These are phyloP conservation scores for Geosmithia flava DNA, from an alignment of 2,329 filamentous ascomycete genomes.

Conservation along the genomic window DNA sequence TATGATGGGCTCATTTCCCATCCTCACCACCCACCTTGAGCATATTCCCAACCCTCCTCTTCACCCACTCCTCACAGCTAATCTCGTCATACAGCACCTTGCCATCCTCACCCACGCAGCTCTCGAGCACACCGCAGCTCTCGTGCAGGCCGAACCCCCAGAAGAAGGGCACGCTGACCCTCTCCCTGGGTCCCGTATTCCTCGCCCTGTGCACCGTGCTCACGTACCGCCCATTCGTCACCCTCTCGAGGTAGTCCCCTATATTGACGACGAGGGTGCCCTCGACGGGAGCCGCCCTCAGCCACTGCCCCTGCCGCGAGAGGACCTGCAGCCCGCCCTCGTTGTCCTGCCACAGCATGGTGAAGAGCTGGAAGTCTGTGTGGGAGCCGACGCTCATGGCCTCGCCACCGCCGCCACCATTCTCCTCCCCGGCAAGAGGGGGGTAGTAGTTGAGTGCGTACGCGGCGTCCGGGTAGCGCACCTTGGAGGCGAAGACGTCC, in stretches of 20 bases:
- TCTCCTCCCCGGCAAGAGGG: slow-evolving; percentile 6
- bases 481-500: slow-evolving; percentile 39
- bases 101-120: slow-evolving; percentile 19
- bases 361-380: slow-evolving; percentile 41
- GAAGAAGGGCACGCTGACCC: slow-evolving; percentile 8
- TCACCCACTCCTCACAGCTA: slow-evolving; percentile 24
- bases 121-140: slow-evolving; percentile 25
- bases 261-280: slow-evolving; percentile 38
- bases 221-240: slow-evolving; percentile 35
- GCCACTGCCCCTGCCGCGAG: slow-evolving; percentile 24
- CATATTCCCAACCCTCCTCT: slow-evolving; percentile 19
- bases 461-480: slow-evolving; percentile 34
- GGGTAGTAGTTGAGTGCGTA: slow-evolving; percentile 28
- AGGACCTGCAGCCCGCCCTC: slow-evolving; percentile 30
- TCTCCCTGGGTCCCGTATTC: slow-evolving; percentile 22
- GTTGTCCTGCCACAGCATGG: slow-evolving; percentile 30
- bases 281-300: slow-evolving; percentile 24
- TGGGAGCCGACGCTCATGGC: slow-evolving; percentile 33
- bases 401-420: not conserved
- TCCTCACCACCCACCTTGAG: slow-evolving; percentile 1
- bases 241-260: slow-evolving; percentile 35
- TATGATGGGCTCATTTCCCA: too few species aligned
- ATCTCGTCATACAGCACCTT: slow-evolving; percentile 24
- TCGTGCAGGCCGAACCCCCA: slow-evolving; percentile 25
- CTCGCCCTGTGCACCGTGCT: slow-evolving; percentile 35